A percentile compares a stretch with the other conserved stretches of the same genome.
These are phyloP conservation scores for Sphagnum tenellum DNA, from an alignment of 225 moss, liverwort and hornwort genomes.

Conservation along the genomic window DNA sequence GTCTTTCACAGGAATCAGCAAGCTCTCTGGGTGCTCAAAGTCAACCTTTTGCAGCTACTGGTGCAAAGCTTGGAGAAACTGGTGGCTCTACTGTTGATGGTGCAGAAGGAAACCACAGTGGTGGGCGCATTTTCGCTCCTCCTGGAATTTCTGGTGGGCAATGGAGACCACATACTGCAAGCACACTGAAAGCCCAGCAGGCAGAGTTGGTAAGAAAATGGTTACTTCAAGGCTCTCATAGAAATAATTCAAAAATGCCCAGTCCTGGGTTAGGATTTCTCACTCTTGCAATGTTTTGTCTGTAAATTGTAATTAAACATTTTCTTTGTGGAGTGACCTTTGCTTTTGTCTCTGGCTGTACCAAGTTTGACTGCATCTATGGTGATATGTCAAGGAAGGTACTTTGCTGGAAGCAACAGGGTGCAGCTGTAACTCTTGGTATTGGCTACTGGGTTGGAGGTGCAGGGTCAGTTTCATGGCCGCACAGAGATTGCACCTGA, in stretches of 20 bases:
- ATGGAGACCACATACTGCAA: conserved; percentile 90
- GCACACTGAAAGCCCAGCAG: conserved; percentile 36
- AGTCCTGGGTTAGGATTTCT: too few relatives aligned
- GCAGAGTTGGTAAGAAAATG: conserved; percentile 44
- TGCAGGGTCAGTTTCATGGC: conserved; percentile 60
- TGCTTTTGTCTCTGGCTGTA: too few relatives aligned
- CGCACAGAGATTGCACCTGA: conserved; percentile 90
- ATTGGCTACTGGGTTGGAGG: too few relatives aligned
- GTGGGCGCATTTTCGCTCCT: conserved; percentile 66
- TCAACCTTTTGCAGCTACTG: conserved; percentile 51
- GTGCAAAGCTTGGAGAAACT: conserved; percentile 68
- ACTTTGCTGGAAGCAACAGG: too few relatives aligned
- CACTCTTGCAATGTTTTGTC: too few relatives aligned
- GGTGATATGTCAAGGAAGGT: too few relatives aligned
- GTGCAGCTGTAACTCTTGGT: too few relatives aligned
- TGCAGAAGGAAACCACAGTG: conserved; percentile 6
- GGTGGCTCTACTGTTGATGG: conserved; percentile 26
- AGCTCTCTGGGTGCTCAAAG: conserved; percentile 57
- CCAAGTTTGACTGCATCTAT: too few relatives aligned
- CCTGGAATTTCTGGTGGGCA: conserved; percentile 67
- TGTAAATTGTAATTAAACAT: too few relatives aligned
- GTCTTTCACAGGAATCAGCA: conserved; percentile 72
- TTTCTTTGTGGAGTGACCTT: too few relatives aligned
- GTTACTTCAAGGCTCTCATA: too few relatives aligned
- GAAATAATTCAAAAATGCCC: too few relatives aligned